Evolutionary conservation across 73 alveolate species (phyloP), one percentile per base, ranked within the genome.

Genomic region (Paramecium tetraurelia): DNA sequence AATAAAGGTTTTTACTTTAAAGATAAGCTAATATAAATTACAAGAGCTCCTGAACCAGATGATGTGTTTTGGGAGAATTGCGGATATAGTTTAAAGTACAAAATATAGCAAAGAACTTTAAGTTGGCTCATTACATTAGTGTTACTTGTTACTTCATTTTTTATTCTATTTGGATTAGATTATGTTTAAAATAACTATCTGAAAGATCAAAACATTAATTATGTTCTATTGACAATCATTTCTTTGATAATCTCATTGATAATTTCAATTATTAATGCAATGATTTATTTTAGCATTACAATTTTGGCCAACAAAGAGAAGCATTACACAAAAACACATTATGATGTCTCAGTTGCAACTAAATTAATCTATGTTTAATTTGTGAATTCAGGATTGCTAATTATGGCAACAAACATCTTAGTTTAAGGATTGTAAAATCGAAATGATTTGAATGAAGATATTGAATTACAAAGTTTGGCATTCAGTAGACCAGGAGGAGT

Each of bases 11-110:
- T 75, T 20, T 75, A 75, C 22, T 75, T 75, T 75, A 75, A 75
- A 20, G 12, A n/a, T 16, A 33, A 75, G 11, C 20, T 75, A 21
- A 75, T 75, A 4, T 11, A 29, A 21, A 41, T 75, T 4, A 16
- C n/a, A 3, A 80, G 90, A 44, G 90, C 90, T 21, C 90, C 90
- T 14, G 90, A 80, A 80, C 90, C 90, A 44, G 90, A 43, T 31
- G 90, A 80, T 80, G 90, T 80, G 10, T 24, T 80, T 41, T 80
- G 90, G 90, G 90, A 80, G 48, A 80, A 80, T 80, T 46, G 46
- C 9, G 90, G 90, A 46, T 41, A 43, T 22, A 41, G 38, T 41
- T 35, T 38, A 22, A 38, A 38, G 5, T 38, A 75, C 20, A 75
- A 35, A 75, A 36, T 41, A 21, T 35, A 38, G 12, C 20, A 41